phyloP scores from a whole-genome alignment of 768 basidiomycete species.

The Pseudohyphozyma bogoriensis region DNA sequence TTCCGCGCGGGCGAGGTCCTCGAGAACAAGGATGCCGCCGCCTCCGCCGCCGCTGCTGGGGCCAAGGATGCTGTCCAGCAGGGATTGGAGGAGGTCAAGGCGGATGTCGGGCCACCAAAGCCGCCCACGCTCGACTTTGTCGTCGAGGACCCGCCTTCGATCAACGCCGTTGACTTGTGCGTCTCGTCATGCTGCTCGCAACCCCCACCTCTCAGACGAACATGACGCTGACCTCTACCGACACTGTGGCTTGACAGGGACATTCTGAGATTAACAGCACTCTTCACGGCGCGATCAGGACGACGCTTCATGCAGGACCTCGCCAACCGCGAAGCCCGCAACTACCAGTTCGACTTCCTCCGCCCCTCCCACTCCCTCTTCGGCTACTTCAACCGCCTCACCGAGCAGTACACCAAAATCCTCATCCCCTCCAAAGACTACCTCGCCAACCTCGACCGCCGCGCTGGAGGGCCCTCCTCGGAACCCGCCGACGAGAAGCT shows the following conservation, averaged over 20 bases:
- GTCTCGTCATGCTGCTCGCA: constrained; percentile 38
- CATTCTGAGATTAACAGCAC: constrained; percentile 88
- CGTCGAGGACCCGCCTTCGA: constrained; percentile 65
- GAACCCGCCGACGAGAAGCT: neutral
- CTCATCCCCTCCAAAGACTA: constrained; percentile 69
- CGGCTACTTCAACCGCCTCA: constrained; percentile 93
- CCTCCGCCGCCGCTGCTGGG: constrained; percentile 1
- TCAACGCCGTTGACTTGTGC: constrained; percentile 81
- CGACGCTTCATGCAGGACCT: constrained; percentile 73
- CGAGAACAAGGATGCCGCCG: constrained; percentile 24
- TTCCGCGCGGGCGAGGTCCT: constrained; percentile 53
- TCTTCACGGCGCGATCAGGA: constrained; percentile 88
- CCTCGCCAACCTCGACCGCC: constrained; percentile 58
- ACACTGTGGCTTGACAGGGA: constrained; percentile 49
- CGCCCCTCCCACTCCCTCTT: constrained; percentile 92
- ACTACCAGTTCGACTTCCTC: constrained; percentile 96
- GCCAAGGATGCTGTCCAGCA: too few species aligned
- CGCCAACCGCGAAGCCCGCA: constrained; percentile 78
- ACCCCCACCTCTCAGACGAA: too few species aligned
- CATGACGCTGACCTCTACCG: neutral
- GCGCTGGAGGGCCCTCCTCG: constrained; percentile 46
- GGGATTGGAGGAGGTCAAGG: constrained; percentile 43
- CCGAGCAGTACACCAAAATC: constrained; percentile 89
- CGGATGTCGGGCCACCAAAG: constrained; percentile 46
- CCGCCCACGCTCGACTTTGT: constrained; percentile 75